Conservation (phyloP, 176 grass and related monocot species). For the Sorghum bicolor region DNA sequence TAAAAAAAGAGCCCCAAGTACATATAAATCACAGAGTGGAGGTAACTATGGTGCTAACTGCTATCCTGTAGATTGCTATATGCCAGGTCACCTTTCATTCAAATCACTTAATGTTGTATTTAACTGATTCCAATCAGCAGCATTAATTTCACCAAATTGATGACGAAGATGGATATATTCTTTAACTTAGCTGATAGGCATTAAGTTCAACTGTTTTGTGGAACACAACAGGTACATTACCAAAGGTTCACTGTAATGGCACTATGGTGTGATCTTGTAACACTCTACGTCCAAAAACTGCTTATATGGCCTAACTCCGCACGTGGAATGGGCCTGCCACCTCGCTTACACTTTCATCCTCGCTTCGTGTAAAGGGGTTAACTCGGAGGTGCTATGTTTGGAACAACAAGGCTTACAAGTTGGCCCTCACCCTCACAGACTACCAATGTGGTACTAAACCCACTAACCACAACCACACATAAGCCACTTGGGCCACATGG, state of each 20-base stretch:
- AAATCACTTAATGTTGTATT: conserved; percentile 2
- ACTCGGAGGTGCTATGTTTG: too few species aligned
- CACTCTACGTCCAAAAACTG: too few species aligned
- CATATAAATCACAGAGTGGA: neutral
- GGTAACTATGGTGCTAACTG: neutral
- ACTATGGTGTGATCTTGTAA: neutral
- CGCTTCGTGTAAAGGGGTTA: too few species aligned
- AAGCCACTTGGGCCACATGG: too few species aligned
- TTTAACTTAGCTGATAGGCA: neutral
- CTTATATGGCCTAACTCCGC: too few species aligned
- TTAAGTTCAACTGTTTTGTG: neutral
- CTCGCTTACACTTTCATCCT: too few species aligned
- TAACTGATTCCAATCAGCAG: neutral
- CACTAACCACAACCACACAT: too few species aligned
- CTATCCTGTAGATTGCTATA: neutral
- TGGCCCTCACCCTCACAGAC: too few species aligned
- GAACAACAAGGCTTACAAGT: too few species aligned
- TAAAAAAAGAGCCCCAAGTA: neutral
- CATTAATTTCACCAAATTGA: neutral
- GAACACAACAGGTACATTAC: neutral
- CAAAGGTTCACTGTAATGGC: neutral
- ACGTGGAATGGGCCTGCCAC: too few species aligned
- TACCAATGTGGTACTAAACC: too few species aligned
- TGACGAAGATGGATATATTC: neutral
- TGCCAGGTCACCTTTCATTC: neutral